Evolutionary conservation across 1,284 basidiomycete genomes (phyloP).

Genomic region (Clitocybe nebularis): DNA sequence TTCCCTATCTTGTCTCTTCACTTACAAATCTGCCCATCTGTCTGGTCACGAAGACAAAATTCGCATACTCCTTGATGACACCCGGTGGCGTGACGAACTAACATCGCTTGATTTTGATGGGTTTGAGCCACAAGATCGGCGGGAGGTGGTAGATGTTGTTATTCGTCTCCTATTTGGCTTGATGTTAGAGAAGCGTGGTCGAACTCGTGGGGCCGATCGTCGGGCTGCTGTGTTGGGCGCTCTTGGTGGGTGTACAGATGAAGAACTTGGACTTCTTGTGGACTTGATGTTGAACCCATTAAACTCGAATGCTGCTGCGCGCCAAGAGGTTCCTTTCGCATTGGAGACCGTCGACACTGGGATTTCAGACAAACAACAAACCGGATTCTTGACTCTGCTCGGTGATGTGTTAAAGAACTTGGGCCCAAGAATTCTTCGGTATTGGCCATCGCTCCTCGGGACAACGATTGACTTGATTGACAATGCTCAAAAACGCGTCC

Average conservation of each 20-base stretch:
- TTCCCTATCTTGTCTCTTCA: constrained; percentile 78
- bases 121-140: constrained; percentile 62
- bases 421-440: constrained; percentile 61
- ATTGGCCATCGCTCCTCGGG: constrained; percentile 75
- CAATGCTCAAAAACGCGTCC: constrained; percentile 59
- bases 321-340: constrained; percentile 22
- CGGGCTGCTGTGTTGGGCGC: constrained; percentile 75
- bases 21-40: constrained; percentile 78
- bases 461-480: constrained; percentile 63
- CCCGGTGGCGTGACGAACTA: constrained; percentile 87
- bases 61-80: constrained; percentile 76
- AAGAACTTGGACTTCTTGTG: constrained; percentile 77
- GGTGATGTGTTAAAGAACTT: constrained; percentile 80
- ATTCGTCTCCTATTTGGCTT: constrained; percentile 86
- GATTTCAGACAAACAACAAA: constrained; percentile 66
- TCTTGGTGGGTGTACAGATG: constrained; percentile 66
- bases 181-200: constrained; percentile 81
- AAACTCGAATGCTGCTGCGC: constrained; percentile 28
- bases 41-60: constrained; percentile 67
- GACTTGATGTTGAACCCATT: constrained; percentile 91
- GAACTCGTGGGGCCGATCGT: constrained; percentile 69
- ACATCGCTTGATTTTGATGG: constrained; percentile 66
- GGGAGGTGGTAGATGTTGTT: constrained; percentile 70
- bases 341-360: constrained; percentile 27
- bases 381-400: constrained; percentile 83